Percentiles rank a stretch among this genome's conserved stretches.
phyloP scores from a whole-genome alignment of 176 grass and related monocot genomes.

The Aegilops bicornis region DNA sequence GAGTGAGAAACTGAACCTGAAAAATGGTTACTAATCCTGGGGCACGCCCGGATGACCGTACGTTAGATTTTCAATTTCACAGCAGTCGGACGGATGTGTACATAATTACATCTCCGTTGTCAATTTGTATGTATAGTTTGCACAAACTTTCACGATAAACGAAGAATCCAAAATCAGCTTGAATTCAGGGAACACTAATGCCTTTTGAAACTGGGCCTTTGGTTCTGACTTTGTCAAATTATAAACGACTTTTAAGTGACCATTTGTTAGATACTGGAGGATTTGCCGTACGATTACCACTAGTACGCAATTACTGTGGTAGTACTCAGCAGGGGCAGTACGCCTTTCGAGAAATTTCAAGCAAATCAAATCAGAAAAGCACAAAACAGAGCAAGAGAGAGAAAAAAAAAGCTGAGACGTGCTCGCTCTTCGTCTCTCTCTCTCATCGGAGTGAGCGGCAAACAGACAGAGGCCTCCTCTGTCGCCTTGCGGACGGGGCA shows the following conservation, averaged over 20 bases:
- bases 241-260: neutral
- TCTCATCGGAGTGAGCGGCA: slow-evolving; percentile 18
- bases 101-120: too few species aligned
- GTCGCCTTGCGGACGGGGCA: slow-evolving; percentile 27
- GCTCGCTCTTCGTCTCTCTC: neutral
- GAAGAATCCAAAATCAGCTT: too few species aligned
- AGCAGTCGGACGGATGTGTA: too few species aligned
- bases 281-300: neutral
- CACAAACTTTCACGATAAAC: too few species aligned
- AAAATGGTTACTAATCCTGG: too few species aligned
- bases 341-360: neutral
- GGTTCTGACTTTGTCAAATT: neutral
- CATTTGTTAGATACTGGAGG: neutral
- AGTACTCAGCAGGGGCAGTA: neutral
- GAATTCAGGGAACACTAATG: too few species aligned
- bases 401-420: neutral
- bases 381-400: neutral
- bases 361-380: slow-evolving; percentile 3
- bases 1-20: too few species aligned
- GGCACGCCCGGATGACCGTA: too few species aligned
- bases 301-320: neutral
- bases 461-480: neutral
- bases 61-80: too few species aligned
- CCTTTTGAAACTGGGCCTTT: neutral
- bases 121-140: too few species aligned